Percentiles rank a stretch among this genome's conserved stretches.
phyloP scores from a whole-genome alignment of 2,329 filamentous ascomycete genomes.

The Akanthomyces lecanii region DNA sequence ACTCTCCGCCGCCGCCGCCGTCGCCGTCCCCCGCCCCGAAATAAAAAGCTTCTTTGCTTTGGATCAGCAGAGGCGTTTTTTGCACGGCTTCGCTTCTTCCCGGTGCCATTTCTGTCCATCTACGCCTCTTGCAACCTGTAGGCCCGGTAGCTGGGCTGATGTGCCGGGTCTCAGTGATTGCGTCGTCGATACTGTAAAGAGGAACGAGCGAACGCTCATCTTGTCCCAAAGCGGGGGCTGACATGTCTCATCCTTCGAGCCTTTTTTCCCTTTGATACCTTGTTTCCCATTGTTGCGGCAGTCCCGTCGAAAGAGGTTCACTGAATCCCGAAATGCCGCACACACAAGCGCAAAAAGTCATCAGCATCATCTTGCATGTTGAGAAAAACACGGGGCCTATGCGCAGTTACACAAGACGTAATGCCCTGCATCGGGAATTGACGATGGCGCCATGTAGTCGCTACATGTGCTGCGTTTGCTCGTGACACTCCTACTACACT shows the following conservation, averaged over 20 bases:
- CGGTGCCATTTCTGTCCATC: background rate
- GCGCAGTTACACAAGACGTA: background rate
- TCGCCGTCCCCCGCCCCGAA: background rate
- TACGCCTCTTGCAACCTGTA: background rate
- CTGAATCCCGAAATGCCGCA: background rate
- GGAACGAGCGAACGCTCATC: background rate
- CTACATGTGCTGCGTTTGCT: background rate
- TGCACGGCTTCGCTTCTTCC: background rate
- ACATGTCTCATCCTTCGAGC: conserved; percentile 8
- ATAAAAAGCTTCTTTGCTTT: background rate
- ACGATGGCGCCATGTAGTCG: background rate
- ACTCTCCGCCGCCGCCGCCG: too few relatives aligned
- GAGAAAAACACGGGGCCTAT: background rate
- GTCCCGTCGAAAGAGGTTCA: too few relatives aligned
- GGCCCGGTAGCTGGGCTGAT: too few relatives aligned
- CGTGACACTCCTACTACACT: too few relatives aligned
- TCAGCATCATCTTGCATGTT: background rate
- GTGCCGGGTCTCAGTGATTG: background rate
- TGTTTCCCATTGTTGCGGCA: background rate
- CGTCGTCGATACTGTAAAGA: background rate
- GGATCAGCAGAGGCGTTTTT: conserved; percentile 1
- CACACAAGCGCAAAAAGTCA: background rate
- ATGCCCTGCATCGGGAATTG: too few relatives aligned
- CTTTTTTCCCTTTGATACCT: background rate
- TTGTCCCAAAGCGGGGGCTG: conserved; percentile 8